A percentile compares a stretch with the other conserved stretches of the same genome.
Conservation (phyloP, 345 rosid genomes). For the Isatis tinctoria region DNA sequence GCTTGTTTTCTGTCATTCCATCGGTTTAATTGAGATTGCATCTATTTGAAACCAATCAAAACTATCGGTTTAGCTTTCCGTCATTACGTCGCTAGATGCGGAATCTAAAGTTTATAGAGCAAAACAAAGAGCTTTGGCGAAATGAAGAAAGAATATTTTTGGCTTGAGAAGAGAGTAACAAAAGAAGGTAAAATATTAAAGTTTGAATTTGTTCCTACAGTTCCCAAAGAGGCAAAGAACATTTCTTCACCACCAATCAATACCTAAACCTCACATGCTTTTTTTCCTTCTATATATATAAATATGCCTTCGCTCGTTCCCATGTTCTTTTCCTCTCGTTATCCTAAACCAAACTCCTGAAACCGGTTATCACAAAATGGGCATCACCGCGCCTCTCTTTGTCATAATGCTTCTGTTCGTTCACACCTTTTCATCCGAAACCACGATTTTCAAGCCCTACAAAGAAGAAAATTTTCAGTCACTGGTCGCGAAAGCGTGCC, state of each 20-base stretch:
- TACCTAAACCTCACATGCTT: constrained; percentile 24
- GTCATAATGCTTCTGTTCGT: constrained; percentile 29
- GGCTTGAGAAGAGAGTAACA: constrained; percentile 33
- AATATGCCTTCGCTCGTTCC: neutral
- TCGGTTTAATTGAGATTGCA: neutral
- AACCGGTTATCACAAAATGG: constrained; percentile 36
- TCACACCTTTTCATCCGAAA: constrained; percentile 32
- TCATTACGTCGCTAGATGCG: constrained; percentile 1
- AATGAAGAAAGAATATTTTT: constrained; percentile 52
- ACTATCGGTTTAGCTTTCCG: neutral
- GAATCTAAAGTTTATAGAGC: constrained; percentile 21
- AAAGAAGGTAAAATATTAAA: constrained; percentile 33
- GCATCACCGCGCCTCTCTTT: constrained; percentile 33
- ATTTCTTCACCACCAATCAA: constrained; percentile 55
- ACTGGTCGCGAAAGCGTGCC: constrained; percentile 48
- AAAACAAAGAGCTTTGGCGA: neutral
- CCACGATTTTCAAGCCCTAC: constrained; percentile 19
- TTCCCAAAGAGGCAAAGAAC: constrained; percentile 37
- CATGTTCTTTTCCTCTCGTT: neutral
- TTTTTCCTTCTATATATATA: neutral
- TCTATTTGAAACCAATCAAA: neutral
- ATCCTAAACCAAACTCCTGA: constrained; percentile 7
- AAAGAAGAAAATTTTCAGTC: constrained; percentile 35
- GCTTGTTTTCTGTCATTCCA: neutral
- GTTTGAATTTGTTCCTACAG: constrained; percentile 23